Conservation (phyloP, 805 yeast genomes). For the Pichia heedii region DNA sequence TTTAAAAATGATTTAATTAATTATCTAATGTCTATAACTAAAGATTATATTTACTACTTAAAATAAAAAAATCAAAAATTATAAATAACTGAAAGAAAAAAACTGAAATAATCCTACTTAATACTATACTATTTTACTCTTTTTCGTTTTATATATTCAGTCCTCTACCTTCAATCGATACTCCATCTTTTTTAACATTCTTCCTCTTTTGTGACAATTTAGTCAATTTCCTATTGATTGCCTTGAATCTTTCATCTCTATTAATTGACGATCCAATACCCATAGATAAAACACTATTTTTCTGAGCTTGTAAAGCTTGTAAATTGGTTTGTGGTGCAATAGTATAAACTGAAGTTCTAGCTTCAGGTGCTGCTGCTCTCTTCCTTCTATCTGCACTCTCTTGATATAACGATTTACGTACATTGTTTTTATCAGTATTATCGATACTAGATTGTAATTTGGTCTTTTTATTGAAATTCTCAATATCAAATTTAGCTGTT, state of each 20-base stretch:
- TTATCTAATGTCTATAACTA: background rate
- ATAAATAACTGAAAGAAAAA: background rate
- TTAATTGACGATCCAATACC: constrained; percentile 45
- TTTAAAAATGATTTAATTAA: too few relatives aligned
- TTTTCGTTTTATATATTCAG: constrained; percentile 17
- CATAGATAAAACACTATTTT: constrained; percentile 27
- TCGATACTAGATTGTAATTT: constrained; percentile 22
- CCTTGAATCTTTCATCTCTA: constrained; percentile 73
- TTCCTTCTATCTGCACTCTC: constrained; percentile 86
- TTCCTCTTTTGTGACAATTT: constrained; percentile 40
- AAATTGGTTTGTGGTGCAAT: constrained; percentile 78
- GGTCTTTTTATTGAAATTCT: constrained; percentile 38
- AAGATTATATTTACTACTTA: too few relatives aligned
- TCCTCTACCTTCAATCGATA: constrained; percentile 70
- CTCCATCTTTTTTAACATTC: constrained; percentile 56
- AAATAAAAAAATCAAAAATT: background rate
- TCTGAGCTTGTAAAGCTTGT: constrained; percentile 35
- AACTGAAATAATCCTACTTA: background rate
- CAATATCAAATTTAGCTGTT: constrained; percentile 59
- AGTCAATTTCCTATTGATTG: constrained; percentile 54
- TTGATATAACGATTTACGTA: constrained; percentile 61
- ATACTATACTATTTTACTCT: too few relatives aligned
- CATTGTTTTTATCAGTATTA: constrained; percentile 20
- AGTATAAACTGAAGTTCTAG: constrained; percentile 78
- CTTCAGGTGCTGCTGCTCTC: constrained; percentile 94